Evolutionary conservation across 495 filamentous ascomycete genomes (phyloP).

Genomic region (Achaetomiella virescens): DNA sequence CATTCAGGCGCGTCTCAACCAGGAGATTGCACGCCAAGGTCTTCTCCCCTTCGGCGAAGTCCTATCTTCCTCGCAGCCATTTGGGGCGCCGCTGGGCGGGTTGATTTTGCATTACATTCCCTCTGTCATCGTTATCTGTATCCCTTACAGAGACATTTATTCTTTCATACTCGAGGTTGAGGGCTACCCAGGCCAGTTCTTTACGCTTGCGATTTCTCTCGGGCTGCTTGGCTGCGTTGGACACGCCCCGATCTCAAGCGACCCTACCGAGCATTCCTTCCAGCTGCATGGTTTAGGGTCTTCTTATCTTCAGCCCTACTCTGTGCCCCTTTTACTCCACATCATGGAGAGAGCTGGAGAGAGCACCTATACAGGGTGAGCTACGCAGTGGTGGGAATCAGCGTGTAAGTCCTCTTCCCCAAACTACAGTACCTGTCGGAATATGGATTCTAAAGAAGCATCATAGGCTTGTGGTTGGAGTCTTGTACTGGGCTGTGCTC

Average conservation of each 20-base stretch:
- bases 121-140: conserved; percentile 56
- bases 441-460: not conserved
- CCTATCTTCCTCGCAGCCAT: conserved; percentile 60
- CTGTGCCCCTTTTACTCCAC: conserved; percentile 50
- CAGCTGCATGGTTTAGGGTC: conserved; percentile 45
- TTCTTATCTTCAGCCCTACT: conserved; percentile 43
- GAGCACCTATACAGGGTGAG: conserved; percentile 62
- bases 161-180: conserved; percentile 70
- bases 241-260: conserved; percentile 54
- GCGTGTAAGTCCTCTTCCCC: conserved; percentile 50
- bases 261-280: conserved; percentile 64
- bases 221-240: conserved; percentile 58
- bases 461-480: not conserved
- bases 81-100: conserved; percentile 60
- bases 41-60: conserved; percentile 61
- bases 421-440: too few species aligned
- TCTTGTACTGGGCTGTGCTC: not conserved
- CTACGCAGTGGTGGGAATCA: conserved; percentile 65
- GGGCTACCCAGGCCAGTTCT: conserved; percentile 60
- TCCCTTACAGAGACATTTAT: conserved; percentile 63
- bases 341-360: conserved; percentile 42
- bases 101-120: conserved; percentile 64
- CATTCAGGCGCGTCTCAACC: conserved; percentile 51
- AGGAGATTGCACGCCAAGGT: conserved; percentile 45
- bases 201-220: conserved; percentile 51